Evolutionary conservation across 148 eudicot species (phyloP), one percentile per base, ranked within the genome.

Genomic region (Silene uniflora): DNA sequence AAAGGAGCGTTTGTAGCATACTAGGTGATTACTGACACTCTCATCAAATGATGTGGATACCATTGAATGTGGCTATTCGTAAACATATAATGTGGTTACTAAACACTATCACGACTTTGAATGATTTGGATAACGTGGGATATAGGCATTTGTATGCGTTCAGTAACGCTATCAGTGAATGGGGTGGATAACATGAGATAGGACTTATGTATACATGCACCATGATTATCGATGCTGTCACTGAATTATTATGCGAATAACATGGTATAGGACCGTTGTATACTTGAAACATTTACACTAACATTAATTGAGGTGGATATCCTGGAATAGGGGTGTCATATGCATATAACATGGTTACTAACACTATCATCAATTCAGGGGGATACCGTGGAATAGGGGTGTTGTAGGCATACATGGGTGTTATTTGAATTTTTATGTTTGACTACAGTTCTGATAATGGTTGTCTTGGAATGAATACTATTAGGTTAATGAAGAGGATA

Each of bases 401-500:
- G 56, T 16, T 52, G 17, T 52, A 39, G 10, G 44, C 10, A 18
- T 12, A 13, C 54, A 49, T 10, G n/a, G n/a, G 54, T 8, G 54
- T 72, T 25, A 16, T 5, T 17, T n/a, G 52, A 63, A 19, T 32
- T 10, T 21, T 65, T 25, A 7, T 10, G 60, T n/a, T 35, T 3
- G 14, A 32, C 54, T n/a, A 7, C 19, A 13, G 7, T 7, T 44
- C 22, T 16, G 18, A n/a, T 7, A 24, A 39, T 39, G 24, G 69
- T 62, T 22, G 52, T 18, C 18, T 6, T 69, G 74, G 3, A 68
- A 52, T 75, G 6, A 22, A 55, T 68, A 35, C 90, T 91, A 86
- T 39, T 84, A 89, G 72, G 80, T 89, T 49, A 80, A 95, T 72
- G 96, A 95, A 83, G 96, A 88, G 12, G 98, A 90, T 55, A 96